Base-by-base conservation (phyloP, 495 filamentous ascomycete species). In the Viridothelium virens region DNA sequence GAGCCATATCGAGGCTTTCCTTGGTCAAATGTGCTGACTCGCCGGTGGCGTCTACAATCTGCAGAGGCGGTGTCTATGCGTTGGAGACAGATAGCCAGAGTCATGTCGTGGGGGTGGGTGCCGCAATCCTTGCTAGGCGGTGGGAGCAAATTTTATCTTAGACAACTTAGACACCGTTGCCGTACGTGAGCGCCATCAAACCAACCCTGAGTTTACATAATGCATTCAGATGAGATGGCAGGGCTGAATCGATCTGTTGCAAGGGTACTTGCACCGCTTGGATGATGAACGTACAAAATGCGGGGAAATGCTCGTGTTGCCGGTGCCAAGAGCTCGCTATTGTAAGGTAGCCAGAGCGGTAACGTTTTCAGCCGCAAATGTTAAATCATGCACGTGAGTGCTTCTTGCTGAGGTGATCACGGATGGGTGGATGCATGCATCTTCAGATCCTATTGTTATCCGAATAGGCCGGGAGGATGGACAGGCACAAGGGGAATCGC, bases 211-310 rank as follows among this genome's bases (percentile, higher is more conserved):
- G 36, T 3, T 59, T 59, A 59, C 53, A 18, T 59, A 59, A 59
- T 18, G 31, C 18, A 59, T 34, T 59, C 25, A 34, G 14, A 2
- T 11, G 53, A 59, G 11, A 59, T 59, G 53, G 31, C 53, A 59
- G 53, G 53, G 53, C 53, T 59, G 53, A 59, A 11, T 59, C 53
- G 53, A 59, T 59, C 53, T 59, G n/a, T 6, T 36, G 31, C 53
- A 59, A 59, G 53, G 53, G 53, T 59, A 36, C 5, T 25, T 25
- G 25, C 25, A 25, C 25, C 25, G 1, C 25, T 25, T 25, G 25
- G 25, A 59, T 18, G 53, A 59, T 33, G 31, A 59, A 36, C 25
- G 53, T 31, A 10, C 0, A 36, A 14, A 36, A 59, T 59, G 53
- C 53, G 53, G 53, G 53, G 53, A 59, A 59, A 9, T 36, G 53